A percentile compares a stretch with the other conserved stretches of the same genome.
Conservation (phyloP, 768 basidiomycete species). For the Holtermannia corniformis region DNA sequence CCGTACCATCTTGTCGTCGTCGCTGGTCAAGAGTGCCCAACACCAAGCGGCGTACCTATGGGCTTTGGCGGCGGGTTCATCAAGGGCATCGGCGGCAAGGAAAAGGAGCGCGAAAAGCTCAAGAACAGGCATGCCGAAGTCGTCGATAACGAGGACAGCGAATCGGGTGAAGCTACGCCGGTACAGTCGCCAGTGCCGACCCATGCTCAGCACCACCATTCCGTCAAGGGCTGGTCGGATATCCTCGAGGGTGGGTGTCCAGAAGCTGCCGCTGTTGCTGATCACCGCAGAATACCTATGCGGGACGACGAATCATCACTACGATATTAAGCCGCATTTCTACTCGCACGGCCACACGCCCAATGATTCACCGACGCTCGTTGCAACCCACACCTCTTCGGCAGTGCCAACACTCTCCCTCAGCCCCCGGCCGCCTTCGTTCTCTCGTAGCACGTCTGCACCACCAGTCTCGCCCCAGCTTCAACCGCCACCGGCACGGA, state of each 20-base stretch:
- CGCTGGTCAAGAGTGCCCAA: conserved; percentile 40
- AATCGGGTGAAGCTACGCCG: conserved; percentile 7
- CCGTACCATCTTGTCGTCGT: conserved; percentile 41
- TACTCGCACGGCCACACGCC: not conserved
- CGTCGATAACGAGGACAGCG: conserved; percentile 12
- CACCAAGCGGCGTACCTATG: conserved; percentile 34
- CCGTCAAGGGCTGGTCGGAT: conserved; percentile 13
- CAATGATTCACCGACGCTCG: not conserved
- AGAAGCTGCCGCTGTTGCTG: not conserved
- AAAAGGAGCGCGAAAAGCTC: conserved; percentile 23
- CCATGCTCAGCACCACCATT: conserved; percentile 10
- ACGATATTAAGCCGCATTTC: not conserved
- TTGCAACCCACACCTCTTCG: not conserved
- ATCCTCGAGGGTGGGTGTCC: conserved; percentile 10
- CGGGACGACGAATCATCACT: not conserved
- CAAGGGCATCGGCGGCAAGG: conserved; percentile 35
- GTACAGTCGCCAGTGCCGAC: not conserved
- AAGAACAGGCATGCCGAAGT: conserved; percentile 15
- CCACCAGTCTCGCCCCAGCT: not conserved
- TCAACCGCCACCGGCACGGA: not conserved
- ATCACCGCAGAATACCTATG: not conserved
- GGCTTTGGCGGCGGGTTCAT: conserved; percentile 39
- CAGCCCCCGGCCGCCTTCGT: not conserved
- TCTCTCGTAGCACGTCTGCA: not conserved
- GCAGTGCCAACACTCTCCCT: not conserved